Conservation (phyloP, 257 asterid genomes). For the Anisodus tanguticus region DNA sequence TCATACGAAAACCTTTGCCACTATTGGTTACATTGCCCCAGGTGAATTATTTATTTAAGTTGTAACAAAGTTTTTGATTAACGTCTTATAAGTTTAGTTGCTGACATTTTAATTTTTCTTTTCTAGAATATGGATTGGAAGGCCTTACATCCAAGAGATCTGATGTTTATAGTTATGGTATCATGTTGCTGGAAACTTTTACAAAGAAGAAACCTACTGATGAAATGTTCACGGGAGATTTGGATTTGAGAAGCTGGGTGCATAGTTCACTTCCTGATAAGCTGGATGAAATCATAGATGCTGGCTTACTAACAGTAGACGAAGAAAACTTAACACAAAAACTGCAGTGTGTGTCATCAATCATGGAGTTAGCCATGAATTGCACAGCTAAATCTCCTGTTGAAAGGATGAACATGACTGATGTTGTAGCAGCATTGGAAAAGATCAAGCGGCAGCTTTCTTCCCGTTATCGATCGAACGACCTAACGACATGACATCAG, state of each 20-base stretch:
- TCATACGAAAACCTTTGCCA: constrained; percentile 44
- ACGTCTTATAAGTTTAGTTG: background rate
- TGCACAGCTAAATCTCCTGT: constrained; percentile 5
- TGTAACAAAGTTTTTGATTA: background rate
- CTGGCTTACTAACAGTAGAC: background rate
- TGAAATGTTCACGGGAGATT: constrained; percentile 19
- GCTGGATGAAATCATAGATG: constrained; percentile 25
- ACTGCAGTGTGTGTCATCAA: constrained; percentile 5
- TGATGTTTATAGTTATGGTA: constrained; percentile 35
- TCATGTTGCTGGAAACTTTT: constrained; percentile 30
- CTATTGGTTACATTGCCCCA: constrained; percentile 48
- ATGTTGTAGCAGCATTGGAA: constrained; percentile 24
- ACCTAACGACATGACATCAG: background rate
- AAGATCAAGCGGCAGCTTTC: constrained; percentile 31
- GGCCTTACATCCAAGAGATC: constrained; percentile 23
- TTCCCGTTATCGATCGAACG: background rate
- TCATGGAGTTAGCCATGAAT: constrained; percentile 31
- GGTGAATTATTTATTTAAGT: constrained; percentile 15
- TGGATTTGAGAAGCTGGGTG: constrained; percentile 9
- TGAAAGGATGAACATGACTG: constrained; percentile 31
- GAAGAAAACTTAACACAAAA: background rate
- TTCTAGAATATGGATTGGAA: constrained; percentile 22
- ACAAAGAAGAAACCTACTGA: constrained; percentile 17
- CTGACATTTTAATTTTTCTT: background rate
- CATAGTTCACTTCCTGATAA: constrained; percentile 19